phyloP scores from a whole-genome alignment of 345 rosid species.

The Eucalyptus albens region DNA sequence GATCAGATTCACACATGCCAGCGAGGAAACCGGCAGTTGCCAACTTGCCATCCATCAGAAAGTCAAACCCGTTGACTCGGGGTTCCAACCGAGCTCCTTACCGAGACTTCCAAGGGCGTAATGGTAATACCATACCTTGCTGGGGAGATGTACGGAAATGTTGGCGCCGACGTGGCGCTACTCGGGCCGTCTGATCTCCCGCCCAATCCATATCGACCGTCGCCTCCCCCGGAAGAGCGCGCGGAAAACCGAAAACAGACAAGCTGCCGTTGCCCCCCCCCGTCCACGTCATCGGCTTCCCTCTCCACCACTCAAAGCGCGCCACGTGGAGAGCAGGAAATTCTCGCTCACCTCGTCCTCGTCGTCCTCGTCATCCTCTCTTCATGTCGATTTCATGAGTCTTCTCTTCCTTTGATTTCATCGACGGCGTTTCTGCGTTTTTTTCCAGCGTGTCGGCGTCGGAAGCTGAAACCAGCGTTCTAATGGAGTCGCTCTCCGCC shows the following conservation, averaged over 20 bases:
- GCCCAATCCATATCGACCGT: neutral
- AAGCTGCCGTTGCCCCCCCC: neutral
- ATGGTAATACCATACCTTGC: neutral
- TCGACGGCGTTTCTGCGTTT: neutral
- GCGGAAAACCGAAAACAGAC: constrained; percentile 16
- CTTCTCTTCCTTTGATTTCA: neutral
- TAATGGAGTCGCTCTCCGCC: neutral
- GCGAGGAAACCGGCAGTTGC: neutral
- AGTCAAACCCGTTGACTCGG: neutral
- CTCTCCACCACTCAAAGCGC: neutral
- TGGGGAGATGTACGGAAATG: too few species aligned
- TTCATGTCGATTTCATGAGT: neutral
- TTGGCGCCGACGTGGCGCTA: neutral
- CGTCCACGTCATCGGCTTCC: neutral
- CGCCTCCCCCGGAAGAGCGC: constrained; percentile 9
- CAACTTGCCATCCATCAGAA: neutral
- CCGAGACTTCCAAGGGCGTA: neutral
- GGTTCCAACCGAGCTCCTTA: neutral
- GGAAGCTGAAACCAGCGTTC: neutral
- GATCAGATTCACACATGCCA: neutral
- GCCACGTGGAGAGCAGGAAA: neutral
- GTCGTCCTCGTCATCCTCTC: neutral
- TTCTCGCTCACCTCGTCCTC: neutral
- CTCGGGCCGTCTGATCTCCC: neutral
- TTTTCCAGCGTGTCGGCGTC: neutral